A percentile compares a stretch with the other conserved stretches of the same genome.
Evolutionary conservation across 306 rosid species (phyloP).

Genomic region (Vigna unguiculata): DNA sequence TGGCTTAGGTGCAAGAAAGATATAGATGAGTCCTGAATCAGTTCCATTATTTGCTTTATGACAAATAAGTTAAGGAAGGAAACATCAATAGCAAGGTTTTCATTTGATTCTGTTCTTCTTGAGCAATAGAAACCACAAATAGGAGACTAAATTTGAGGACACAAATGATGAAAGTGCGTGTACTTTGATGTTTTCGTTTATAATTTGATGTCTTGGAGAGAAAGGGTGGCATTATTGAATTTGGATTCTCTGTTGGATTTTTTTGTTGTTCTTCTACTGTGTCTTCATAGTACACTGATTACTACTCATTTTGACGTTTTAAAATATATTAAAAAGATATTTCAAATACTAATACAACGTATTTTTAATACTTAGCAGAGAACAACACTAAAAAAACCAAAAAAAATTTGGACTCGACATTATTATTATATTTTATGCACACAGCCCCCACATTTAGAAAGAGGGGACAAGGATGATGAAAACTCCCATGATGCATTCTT

Average conservation of each 20-base stretch:
- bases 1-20: slow-evolving; percentile 15
- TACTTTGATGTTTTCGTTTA: slow-evolving; percentile 40
- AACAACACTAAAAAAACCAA: no score
- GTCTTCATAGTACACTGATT: no score
- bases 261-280: no score
- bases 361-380: no score
- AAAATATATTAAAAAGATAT: no score
- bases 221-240: slow-evolving; percentile 6
- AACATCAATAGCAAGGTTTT: background rate
- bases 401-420: no score
- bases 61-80: slow-evolving; percentile 24
- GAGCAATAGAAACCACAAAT: slow-evolving; percentile 4
- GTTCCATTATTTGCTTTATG: slow-evolving; percentile 37
- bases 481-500: slow-evolving; percentile 46
- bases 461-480: slow-evolving; percentile 55
- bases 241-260: no score
- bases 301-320: no score
- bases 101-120: slow-evolving; percentile 29
- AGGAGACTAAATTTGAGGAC: slow-evolving; percentile 23
- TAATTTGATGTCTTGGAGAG: slow-evolving; percentile 23
- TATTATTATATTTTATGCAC: background rate
- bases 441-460: slow-evolving; percentile 47
- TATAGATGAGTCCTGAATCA: slow-evolving; percentile 7
- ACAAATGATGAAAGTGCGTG: slow-evolving; percentile 39
- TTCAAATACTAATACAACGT: no score